These are phyloP conservation scores for Aspergillus olivimuriae DNA, from an alignment of 495 filamentous ascomycete species.

Conservation along the genomic window DNA sequence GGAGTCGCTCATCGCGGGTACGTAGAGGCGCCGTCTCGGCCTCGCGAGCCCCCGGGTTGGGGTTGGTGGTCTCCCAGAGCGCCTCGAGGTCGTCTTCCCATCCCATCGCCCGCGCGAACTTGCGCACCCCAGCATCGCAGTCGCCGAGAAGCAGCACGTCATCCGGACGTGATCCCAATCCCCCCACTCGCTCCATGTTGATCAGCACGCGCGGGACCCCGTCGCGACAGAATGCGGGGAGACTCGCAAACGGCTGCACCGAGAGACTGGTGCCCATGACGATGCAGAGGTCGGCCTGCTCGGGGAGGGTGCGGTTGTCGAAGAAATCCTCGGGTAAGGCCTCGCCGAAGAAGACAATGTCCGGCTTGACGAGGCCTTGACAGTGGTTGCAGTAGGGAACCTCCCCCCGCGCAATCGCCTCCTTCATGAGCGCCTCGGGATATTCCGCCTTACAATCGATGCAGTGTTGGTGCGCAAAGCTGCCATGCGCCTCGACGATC, in stretches of 20 bases:
- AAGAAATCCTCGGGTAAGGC: slow-evolving; percentile 67
- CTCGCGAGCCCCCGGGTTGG: slow-evolving; percentile 26
- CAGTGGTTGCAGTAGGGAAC: slow-evolving; percentile 70
- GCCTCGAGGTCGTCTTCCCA: slow-evolving; percentile 82
- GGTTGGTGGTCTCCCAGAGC: slow-evolving; percentile 54
- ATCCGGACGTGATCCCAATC: slow-evolving; percentile 65
- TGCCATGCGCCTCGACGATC: slow-evolving; percentile 92
- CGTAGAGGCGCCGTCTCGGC: slow-evolving; percentile 24
- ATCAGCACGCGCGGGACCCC: slow-evolving; percentile 72
- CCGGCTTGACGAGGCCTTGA: slow-evolving; percentile 83
- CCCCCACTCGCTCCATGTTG: slow-evolving; percentile 81
- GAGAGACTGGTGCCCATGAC: slow-evolving; percentile 87
- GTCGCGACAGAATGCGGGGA: slow-evolving; percentile 59
- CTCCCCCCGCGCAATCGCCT: slow-evolving; percentile 51
- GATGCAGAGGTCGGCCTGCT: slow-evolving; percentile 70
- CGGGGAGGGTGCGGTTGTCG: slow-evolving; percentile 45
- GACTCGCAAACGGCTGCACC: slow-evolving; percentile 82
- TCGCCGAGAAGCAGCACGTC: slow-evolving; percentile 70
- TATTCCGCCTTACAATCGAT: slow-evolving; percentile 76
- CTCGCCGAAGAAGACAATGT: slow-evolving; percentile 98
- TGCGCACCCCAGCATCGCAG: slow-evolving; percentile 79
- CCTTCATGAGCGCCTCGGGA: slow-evolving; percentile 66
- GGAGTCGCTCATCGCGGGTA: slow-evolving; percentile 49
- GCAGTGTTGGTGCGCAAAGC: slow-evolving; percentile 82
- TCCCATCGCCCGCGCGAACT: slow-evolving; percentile 72